These are phyloP conservation scores for Paraglomus occultum DNA, from an alignment of 192 early-diverging fungal genomes.

Conservation along the genomic window DNA sequence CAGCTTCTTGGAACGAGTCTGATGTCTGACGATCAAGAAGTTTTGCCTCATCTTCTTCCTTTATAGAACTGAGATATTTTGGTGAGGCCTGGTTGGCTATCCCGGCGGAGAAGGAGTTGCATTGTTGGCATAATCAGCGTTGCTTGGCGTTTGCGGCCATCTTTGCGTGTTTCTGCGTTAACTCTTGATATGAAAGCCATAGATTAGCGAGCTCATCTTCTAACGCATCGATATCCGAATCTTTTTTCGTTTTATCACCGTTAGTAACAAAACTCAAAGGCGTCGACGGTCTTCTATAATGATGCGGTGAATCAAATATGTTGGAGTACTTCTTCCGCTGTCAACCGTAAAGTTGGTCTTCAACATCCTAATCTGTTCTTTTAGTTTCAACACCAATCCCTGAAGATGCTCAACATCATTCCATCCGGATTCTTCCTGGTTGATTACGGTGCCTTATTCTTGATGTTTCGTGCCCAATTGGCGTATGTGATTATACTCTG, in stretches of 20 bases:
- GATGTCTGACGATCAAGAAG: not conserved
- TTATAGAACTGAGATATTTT: not conserved
- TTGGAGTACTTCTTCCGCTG: conserved; percentile 36
- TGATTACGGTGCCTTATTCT: conserved; percentile 85
- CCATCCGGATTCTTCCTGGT: conserved; percentile 65
- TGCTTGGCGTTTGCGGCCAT: conserved; percentile 45
- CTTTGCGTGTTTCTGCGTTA: conserved; percentile 54
- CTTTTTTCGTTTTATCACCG: conserved; percentile 23
- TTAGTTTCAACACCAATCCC: conserved; percentile 60
- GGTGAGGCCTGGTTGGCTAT: conserved; percentile 10
- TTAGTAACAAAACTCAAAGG: conserved; percentile 14
- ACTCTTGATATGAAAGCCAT: conserved; percentile 53
- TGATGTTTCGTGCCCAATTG: conserved; percentile 93
- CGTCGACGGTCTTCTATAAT: not conserved
- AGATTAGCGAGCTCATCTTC: conserved; percentile 51
- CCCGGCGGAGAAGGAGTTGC: not conserved
- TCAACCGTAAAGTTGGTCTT: conserved; percentile 22
- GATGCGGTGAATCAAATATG: conserved; percentile 30
- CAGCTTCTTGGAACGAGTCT: conserved; percentile 45
- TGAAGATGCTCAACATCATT: conserved; percentile 67
- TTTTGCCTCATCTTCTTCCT: not conserved
- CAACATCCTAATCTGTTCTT: conserved; percentile 50
- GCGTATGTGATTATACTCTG: conserved; percentile 93
- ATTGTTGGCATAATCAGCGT: not conserved
- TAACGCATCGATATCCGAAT: conserved; percentile 36